Percentiles rank a stretch among this genome's conserved stretches.
Conservation (phyloP, 345 rosid genomes). For the Aethionema arabicum region DNA sequence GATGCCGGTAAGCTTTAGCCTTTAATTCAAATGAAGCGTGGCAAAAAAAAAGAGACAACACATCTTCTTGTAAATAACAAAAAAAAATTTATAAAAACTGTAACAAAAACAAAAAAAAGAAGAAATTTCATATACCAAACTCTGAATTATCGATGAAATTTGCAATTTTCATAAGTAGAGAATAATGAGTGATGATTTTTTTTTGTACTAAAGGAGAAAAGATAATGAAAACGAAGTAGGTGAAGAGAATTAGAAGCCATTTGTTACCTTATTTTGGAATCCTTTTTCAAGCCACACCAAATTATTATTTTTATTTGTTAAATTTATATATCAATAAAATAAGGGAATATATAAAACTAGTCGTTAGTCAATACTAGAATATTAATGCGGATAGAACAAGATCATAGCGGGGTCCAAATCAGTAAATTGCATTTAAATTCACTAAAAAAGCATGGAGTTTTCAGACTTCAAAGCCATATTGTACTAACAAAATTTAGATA, state of each 20-base stretch:
- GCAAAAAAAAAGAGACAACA: constrained; percentile 33
- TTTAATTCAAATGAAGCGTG: constrained; percentile 40
- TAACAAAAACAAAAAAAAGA: constrained; percentile 10
- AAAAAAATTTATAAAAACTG: constrained; percentile 13
- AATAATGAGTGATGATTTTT: no score
- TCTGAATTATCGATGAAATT: no score
- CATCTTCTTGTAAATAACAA: constrained; percentile 22
- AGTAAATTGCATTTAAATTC: not conserved
- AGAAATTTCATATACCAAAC: not conserved
- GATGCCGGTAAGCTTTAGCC: constrained; percentile 34
- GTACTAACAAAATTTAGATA: constrained; percentile 2
- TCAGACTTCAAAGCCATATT: not conserved
- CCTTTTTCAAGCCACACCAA: no score
- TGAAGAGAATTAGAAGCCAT: no score
- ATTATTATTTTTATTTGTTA: no score
- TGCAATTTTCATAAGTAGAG: no score
- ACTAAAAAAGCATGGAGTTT: not conserved
- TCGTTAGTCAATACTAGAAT: no score
- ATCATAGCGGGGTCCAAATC: constrained; percentile 8
- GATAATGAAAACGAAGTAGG: no score
- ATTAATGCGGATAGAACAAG: constrained; percentile 1
- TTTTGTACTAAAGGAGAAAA: no score
- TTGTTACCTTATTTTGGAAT: no score
- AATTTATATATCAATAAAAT: no score
- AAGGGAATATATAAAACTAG: no score